phyloP scores from a whole-genome alignment of 2,329 filamentous ascomycete species.

The Fusarium sulawesiense region DNA sequence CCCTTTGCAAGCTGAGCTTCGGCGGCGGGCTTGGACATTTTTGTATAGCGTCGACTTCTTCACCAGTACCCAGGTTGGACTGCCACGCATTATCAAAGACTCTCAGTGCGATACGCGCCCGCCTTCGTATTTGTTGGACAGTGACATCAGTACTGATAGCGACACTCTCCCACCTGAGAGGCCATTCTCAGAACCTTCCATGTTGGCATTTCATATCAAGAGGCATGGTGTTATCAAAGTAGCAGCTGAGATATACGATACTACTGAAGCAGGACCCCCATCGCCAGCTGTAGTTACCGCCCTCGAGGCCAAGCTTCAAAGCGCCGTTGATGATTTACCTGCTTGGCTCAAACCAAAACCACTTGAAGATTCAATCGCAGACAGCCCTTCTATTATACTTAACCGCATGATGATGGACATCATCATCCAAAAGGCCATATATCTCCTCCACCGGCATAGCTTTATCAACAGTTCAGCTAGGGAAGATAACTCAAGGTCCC shows the following conservation, averaged over 20 bases:
- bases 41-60: slow-evolving; percentile 39
- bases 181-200: slow-evolving; percentile 6
- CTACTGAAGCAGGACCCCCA: slow-evolving; percentile 6
- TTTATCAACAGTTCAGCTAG: slow-evolving; percentile 1
- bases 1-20: slow-evolving; percentile 31
- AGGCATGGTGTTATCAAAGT: slow-evolving; percentile 10
- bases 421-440: slow-evolving; percentile 10
- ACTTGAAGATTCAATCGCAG: slow-evolving; percentile 10
- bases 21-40: slow-evolving; percentile 28
- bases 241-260: slow-evolving; percentile 19
- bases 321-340: neutral
- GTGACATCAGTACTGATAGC: neutral
- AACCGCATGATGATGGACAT: slow-evolving; percentile 24
- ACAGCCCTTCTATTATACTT: slow-evolving; percentile 6
- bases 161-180: neutral
- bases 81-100: slow-evolving; percentile 38
- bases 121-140: slow-evolving; percentile 14
- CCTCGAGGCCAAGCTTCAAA: slow-evolving; percentile 1
- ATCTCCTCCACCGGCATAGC: slow-evolving; percentile 10
- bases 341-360: slow-evolving; percentile 14
- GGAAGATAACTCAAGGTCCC: neutral
- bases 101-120: slow-evolving; percentile 28
- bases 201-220: slow-evolving; percentile 8
- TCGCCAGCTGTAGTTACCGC: neutral
- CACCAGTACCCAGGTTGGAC: slow-evolving; percentile 32